Evolutionary conservation across 306 rosid genomes (phyloP), one percentile per base, ranked within the genome.

Genomic region (Hippophae rhamnoides): DNA sequence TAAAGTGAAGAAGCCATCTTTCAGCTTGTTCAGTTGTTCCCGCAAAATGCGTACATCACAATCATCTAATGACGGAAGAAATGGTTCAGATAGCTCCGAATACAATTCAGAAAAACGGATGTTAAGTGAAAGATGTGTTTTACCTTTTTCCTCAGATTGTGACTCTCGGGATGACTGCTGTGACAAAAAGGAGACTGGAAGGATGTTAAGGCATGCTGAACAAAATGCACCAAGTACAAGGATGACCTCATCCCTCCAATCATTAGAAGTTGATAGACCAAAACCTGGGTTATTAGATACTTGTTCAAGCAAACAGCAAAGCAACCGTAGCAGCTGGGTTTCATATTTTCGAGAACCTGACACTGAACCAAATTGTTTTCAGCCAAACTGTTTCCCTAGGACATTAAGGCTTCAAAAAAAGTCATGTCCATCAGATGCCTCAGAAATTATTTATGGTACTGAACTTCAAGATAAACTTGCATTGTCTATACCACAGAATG

Each of bases 201-300:
- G 72, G 10, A 75, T 81, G 14, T 67, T 74, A 70, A 81, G 94
- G 75, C 78, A 80, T 59, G 61, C 75, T 10, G 86, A 81, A 54
- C 90, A 84, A 63, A 85, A 85, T 63, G 43, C 74, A 54, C 80
- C 79, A n/a, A 69, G 90, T 73, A 77, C 94, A 56, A 71, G 73
- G 66, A 73, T 79, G 26, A 67, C 76, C 41, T 38, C 69, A 13
- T 61, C 74, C 50, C 62, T 52, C 10, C 46, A 63, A 69, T 68
- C 85, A n/a, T 74, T 66, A 25, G 78, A 73, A 64, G 61, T 63
- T 12, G 82, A 69, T 54, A 41, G 55, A 18, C 55, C 58, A 27
- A 70, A 56, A 25, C 54, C 86, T 14, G 62, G 41, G 57, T 54
- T 72, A 40, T 57, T 64, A 48, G 70, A 74, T 64, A 73, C 77